Conservation (phyloP, 2,329 filamentous ascomycete species). For the Fusarium robinianum region DNA sequence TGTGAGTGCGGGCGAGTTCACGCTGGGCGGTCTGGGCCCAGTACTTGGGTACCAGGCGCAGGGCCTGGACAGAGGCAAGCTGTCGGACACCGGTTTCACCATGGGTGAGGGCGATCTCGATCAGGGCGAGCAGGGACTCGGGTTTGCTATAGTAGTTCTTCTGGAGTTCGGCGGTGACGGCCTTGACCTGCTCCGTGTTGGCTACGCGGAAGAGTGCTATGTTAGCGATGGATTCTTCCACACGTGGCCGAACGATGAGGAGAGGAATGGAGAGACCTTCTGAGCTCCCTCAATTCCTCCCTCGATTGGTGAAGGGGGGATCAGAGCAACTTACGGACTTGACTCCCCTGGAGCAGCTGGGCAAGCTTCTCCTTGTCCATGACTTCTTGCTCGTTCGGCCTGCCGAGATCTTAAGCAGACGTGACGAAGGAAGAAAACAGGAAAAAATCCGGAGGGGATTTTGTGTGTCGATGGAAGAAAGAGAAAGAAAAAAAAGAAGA, state of each 20-base stretch:
- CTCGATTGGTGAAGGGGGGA: too few relatives aligned
- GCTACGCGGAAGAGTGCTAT: slow-evolving; percentile 55
- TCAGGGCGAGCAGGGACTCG: slow-evolving; percentile 79
- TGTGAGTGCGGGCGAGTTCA: slow-evolving; percentile 75
- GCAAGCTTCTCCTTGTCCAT: slow-evolving; percentile 73
- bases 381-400: slow-evolving; percentile 29
- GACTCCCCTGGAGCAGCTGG: slow-evolving; percentile 82
- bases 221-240: slow-evolving; percentile 19
- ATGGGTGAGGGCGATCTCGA: slow-evolving; percentile 86
- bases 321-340: slow-evolving; percentile 84
- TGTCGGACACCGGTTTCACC: slow-evolving; percentile 75
- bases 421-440: slow-evolving; percentile 28
- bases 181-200: slow-evolving; percentile 86
- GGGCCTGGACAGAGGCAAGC: slow-evolving; percentile 87
- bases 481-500: slow-evolving; percentile 22
- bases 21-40: slow-evolving; percentile 84
- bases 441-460: slow-evolving; percentile 7
- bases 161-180: slow-evolving; percentile 85
- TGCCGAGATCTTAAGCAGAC: slow-evolving; percentile 28
- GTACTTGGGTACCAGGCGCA: slow-evolving; percentile 81
- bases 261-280: too few relatives aligned
- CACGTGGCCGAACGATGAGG: slow-evolving; percentile 9
- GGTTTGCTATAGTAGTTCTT: slow-evolving; percentile 91
- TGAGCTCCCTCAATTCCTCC: too few relatives aligned
- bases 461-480: slow-evolving; percentile 2